Evolutionary conservation across 257 asterid genomes (phyloP), one percentile per base, ranked within the genome.

Genomic region (Vinca minor): DNA sequence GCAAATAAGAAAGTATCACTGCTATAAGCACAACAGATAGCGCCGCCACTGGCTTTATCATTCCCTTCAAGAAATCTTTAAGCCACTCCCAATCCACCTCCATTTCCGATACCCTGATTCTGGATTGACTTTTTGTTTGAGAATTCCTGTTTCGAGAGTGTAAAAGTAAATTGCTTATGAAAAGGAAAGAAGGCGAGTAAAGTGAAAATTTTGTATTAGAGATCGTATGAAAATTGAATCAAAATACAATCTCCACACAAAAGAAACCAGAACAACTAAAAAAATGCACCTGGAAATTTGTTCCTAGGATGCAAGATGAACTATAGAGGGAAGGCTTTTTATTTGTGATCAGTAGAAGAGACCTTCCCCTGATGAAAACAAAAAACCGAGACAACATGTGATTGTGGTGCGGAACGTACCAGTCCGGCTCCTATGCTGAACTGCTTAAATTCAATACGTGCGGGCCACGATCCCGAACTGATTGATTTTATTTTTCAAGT

Each of bases 41-140:
- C 25, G 98, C 96, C 66, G 86, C 84, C 50, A 78, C 82, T 38
- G 96, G 98, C 71, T 88, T 85, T 9, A 91, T 64, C 98, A 91
- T 91, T 5, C 96, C 98, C 63, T 78, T 74, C 81, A 78, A 73
- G 74, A 85, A 91, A 39, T 85, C 89, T 71, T 12, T 44, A 70
- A 73, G 31, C 96, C 91, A 91, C 13, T 73, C 74, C 92, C 81
- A 85, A n/a, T 21, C n/a, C 5, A 13, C 4, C 5, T 5, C 53
- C 71, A 63, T 6, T 18, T 28, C 8, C 28, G n/a, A n/a, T n/a
- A 28, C 39, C 12, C 26, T 23, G 15, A 28, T n/a, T n/a, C n/a
- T n/a, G n/a, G n/a, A n/a, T n/a, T n/a, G n/a, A n/a, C n/a, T n/a
- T n/a, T n/a, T n/a, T n/a, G n/a, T n/a, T n/a, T n/a, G n/a, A n/a